Evolutionary conservation across 2,329 filamentous ascomycete genomes (phyloP).

Genomic region (Fusarium anguioides): DNA sequence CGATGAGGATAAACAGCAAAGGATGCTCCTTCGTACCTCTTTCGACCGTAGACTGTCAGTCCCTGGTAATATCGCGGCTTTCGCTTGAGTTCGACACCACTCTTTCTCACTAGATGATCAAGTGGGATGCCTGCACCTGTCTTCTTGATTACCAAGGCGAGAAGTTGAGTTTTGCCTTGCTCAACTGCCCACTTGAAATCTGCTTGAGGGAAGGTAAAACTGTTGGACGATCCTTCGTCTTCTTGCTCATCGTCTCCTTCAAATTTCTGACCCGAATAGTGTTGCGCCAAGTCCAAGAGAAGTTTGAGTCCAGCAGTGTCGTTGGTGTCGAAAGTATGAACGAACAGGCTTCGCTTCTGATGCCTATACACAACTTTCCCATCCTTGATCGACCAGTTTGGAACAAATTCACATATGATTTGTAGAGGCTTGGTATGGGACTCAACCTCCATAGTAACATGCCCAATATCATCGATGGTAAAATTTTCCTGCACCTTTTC

Average conservation of each 20-base stretch:
- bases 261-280: slow-evolving; percentile 55
- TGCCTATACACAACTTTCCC: slow-evolving; percentile 35
- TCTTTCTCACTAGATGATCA: slow-evolving; percentile 72
- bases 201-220: slow-evolving; percentile 54
- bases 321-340: slow-evolving; percentile 62
- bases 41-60: slow-evolving; percentile 78
- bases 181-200: slow-evolving; percentile 59
- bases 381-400: slow-evolving; percentile 49
- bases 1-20: not conserved
- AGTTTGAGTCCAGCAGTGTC: slow-evolving; percentile 65
- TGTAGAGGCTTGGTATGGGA: slow-evolving; percentile 67
- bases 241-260: slow-evolving; percentile 50
- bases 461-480: slow-evolving; percentile 80
- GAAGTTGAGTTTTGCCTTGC: slow-evolving; percentile 64
- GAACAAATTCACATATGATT: slow-evolving; percentile 59
- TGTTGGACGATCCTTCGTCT: slow-evolving; percentile 47
- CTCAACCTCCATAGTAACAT: slow-evolving; percentile 75
- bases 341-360: slow-evolving; percentile 48
- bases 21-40: slow-evolving; percentile 56
- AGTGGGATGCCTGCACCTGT: slow-evolving; percentile 77
- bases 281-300: slow-evolving; percentile 65
- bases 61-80: slow-evolving; percentile 82
- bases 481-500: slow-evolving; percentile 74
- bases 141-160: slow-evolving; percentile 72
- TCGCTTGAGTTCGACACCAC: slow-evolving; percentile 69